phyloP scores from a whole-genome alignment of 2,329 filamentous ascomycete species.

The Pyrenochaeta sp. region DNA sequence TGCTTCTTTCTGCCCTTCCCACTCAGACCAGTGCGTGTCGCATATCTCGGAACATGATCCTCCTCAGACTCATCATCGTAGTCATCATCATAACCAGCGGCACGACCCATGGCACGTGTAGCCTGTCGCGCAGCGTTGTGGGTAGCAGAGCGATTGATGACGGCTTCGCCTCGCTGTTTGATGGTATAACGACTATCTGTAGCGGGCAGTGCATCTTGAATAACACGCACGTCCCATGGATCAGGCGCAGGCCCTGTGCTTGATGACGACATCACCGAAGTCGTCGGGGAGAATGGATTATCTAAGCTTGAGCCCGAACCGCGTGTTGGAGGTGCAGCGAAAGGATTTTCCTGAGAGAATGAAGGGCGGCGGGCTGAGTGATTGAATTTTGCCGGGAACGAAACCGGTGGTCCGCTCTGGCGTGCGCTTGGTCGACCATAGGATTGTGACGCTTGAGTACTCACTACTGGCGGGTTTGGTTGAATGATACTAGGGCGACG shows the following conservation, averaged over 20 bases:
- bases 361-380: constrained; percentile 33
- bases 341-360: constrained; percentile 27
- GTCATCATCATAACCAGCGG: constrained; percentile 17
- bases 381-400: constrained; percentile 25
- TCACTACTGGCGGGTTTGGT: constrained; percentile 23
- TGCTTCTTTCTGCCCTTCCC: constrained; percentile 14
- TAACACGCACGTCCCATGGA: constrained; percentile 35
- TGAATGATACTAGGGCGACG: constrained; percentile 37
- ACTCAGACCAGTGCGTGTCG: constrained; percentile 4
- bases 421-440: constrained; percentile 28
- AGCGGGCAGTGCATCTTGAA: constrained; percentile 28
- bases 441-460: constrained; percentile 16
- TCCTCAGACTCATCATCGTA: constrained; percentile 23
- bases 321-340: constrained; percentile 20
- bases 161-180: constrained; percentile 20
- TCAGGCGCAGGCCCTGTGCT: constrained; percentile 7
- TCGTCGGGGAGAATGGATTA: constrained; percentile 20
- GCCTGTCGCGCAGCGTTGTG: constrained; percentile 27
- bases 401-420: constrained; percentile 26
- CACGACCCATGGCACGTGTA: constrained; percentile 21
- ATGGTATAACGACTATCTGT: constrained; percentile 17
- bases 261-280: constrained; percentile 12
- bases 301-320: constrained; percentile 12
- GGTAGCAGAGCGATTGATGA: constrained; percentile 12
- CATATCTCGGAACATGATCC: constrained; percentile 3